Conservation (phyloP, 345 rosid species). For the Firmiana major region DNA sequence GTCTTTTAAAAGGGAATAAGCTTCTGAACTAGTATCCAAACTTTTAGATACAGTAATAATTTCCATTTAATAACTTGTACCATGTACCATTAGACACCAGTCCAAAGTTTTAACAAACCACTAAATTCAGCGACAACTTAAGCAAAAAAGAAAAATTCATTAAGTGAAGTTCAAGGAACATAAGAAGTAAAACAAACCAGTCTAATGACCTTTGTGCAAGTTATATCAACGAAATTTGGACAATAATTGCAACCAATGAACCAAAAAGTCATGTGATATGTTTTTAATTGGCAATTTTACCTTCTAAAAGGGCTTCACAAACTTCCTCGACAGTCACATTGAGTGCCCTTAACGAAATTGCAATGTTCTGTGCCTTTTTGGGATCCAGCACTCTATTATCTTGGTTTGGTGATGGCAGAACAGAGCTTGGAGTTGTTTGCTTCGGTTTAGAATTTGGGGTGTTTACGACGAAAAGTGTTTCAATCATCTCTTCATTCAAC, state of each 20-base stretch:
- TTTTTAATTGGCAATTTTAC: conserved; percentile 34
- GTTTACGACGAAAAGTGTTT: conserved; percentile 67
- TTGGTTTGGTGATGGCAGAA: conserved; percentile 50
- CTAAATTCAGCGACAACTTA: not conserved
- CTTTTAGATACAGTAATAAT: not conserved
- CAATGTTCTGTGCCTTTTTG: conserved; percentile 93
- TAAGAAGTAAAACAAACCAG: not conserved
- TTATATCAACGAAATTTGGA: not conserved
- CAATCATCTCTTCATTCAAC: conserved; percentile 89
- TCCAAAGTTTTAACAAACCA: not conserved
- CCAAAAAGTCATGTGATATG: not conserved
- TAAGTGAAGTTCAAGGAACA: not conserved
- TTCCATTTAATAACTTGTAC: not conserved
- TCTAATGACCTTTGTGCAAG: not conserved
- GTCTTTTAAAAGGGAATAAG: not conserved
- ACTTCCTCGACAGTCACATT: conserved; percentile 96
- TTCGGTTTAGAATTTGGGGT: conserved; percentile 50
- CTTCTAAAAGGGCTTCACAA: conserved; percentile 94
- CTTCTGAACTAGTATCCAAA: not conserved
- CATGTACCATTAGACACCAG: not conserved
- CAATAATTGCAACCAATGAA: conserved; percentile 1
- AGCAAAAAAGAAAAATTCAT: not conserved
- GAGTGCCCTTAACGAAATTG: conserved; percentile 82
- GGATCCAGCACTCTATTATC: conserved; percentile 94
- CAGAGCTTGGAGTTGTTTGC: conserved; percentile 51